These are phyloP conservation scores for Penicillium coprophilum DNA, from an alignment of 495 filamentous ascomycete species.

Conservation along the genomic window DNA sequence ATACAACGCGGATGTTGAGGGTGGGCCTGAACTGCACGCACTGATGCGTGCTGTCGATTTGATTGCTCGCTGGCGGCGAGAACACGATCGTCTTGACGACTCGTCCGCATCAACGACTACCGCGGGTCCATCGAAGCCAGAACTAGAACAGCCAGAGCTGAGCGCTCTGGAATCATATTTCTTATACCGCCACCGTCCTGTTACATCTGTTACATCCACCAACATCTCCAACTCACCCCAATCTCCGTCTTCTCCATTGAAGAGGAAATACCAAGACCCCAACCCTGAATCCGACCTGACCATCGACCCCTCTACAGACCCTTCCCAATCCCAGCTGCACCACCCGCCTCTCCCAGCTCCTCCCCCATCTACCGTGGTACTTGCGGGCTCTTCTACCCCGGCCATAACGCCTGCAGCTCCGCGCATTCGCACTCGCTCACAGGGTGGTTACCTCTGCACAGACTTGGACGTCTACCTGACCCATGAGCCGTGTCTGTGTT, in stretches of 20 bases:
- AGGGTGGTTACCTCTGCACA: conserved; percentile 92
- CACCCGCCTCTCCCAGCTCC: conserved; percentile 18
- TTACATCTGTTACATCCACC: background rate
- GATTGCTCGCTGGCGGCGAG: conserved; percentile 67
- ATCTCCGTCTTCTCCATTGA: conserved; percentile 17
- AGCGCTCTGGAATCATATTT: conserved; percentile 41
- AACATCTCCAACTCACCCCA: background rate
- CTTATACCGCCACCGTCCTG: conserved; percentile 21
- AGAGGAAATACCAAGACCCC: conserved; percentile 24
- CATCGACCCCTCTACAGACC: background rate
- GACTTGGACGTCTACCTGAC: conserved; percentile 88
- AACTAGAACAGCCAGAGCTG: conserved; percentile 14
- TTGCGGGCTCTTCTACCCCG: background rate
- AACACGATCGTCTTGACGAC: conserved; percentile 15
- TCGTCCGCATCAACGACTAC: background rate
- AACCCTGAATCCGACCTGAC: conserved; percentile 15
- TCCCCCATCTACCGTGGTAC: conserved; percentile 13
- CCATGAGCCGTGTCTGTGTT: conserved; percentile 95
- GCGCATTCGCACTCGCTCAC: conserved; percentile 42
- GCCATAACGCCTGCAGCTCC: conserved; percentile 11
- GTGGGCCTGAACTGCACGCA: conserved; percentile 78
- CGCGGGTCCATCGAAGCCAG: conserved; percentile 7
- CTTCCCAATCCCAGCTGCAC: background rate
- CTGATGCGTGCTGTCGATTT: conserved; percentile 85
- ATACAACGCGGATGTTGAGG: conserved; percentile 43